Conservation (phyloP, 2,329 filamentous ascomycete species). For the Bipolaris zeicola region DNA sequence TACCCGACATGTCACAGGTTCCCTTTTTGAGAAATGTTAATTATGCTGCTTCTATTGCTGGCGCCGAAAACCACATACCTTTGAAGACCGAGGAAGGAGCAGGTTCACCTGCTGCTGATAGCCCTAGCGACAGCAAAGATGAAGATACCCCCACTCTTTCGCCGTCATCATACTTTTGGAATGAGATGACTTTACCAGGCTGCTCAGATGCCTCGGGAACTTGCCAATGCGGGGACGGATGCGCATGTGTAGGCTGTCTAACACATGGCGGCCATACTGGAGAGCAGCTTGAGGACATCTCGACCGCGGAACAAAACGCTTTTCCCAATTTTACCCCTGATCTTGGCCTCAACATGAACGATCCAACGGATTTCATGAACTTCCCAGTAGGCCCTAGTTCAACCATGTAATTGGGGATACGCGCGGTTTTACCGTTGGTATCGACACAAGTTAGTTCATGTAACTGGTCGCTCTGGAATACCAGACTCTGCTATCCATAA, state of each 20-base stretch:
- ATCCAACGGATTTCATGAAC: constrained; percentile 16
- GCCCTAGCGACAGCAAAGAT: constrained; percentile 38
- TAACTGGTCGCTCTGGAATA: not conserved
- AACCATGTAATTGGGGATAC: not conserved
- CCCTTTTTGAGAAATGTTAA: constrained; percentile 23
- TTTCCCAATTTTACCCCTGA: constrained; percentile 24
- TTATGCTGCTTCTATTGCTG: constrained; percentile 16
- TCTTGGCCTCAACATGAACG: constrained; percentile 12
- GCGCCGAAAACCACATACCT: constrained; percentile 8
- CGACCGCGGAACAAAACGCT: constrained; percentile 17
- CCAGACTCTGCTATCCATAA: not conserved
- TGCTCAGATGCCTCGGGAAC: constrained; percentile 58
- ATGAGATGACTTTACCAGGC: constrained; percentile 45
- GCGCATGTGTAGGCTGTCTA: constrained; percentile 59
- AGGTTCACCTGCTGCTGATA: constrained; percentile 30
- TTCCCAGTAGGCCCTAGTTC: constrained; percentile 12
- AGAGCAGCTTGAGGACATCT: constrained; percentile 40
- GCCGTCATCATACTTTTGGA: constrained; percentile 47
- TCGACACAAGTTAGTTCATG: not conserved
- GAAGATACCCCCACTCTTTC: constrained; percentile 45
- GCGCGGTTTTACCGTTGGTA: not conserved
- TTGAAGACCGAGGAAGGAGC: constrained; percentile 21
- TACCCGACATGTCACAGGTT: constrained; percentile 14
- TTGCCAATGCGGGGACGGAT: constrained; percentile 60
- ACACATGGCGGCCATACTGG: constrained; percentile 59